phyloP scores from a whole-genome alignment of 208 protist genomes.

The Leishmania turanica region DNA sequence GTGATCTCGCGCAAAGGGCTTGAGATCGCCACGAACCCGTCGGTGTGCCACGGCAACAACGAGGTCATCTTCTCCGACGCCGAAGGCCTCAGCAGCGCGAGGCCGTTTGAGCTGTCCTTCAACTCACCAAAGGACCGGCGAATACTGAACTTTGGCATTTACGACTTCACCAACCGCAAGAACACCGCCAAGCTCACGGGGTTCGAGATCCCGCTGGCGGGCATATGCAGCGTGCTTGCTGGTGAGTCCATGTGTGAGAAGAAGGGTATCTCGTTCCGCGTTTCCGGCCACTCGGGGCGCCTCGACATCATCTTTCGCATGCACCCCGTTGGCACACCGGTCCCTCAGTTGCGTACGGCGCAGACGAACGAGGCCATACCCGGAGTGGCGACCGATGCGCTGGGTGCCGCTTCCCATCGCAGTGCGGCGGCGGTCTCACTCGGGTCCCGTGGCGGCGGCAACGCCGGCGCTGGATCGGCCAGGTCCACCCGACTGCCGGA shows the following conservation, averaged over 20 bases:
- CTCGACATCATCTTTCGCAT: constrained; percentile 89
- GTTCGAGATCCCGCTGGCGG: constrained; percentile 85
- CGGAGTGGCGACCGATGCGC: constrained; percentile 5
- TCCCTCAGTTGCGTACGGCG: constrained; percentile 43
- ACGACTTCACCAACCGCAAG: constrained; percentile 84
- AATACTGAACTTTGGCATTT: constrained; percentile 76
- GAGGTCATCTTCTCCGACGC: constrained; percentile 78
- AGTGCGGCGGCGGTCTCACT: neutral
- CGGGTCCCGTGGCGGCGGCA: neutral
- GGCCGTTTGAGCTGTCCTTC: constrained; percentile 73
- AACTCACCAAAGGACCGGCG: constrained; percentile 82
- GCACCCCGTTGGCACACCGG: constrained; percentile 71
- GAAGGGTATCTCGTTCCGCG: constrained; percentile 84
- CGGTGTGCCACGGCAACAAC: constrained; percentile 50
- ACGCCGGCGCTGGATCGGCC: constrained; percentile 26
- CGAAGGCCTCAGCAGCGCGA: constrained; percentile 44
- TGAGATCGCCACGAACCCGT: constrained; percentile 70
- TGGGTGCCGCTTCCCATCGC: neutral
- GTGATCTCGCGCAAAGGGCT: constrained; percentile 77
- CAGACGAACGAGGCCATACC: constrained; percentile 13
- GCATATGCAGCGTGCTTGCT: constrained; percentile 89
- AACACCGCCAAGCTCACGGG: constrained; percentile 77
- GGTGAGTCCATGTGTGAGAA: constrained; percentile 86
- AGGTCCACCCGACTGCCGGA: constrained; percentile 57
- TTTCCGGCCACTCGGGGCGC: constrained; percentile 68